phyloP scores from a whole-genome alignment of 2,329 filamentous ascomycete genomes.

The Cercospora sp. region DNA sequence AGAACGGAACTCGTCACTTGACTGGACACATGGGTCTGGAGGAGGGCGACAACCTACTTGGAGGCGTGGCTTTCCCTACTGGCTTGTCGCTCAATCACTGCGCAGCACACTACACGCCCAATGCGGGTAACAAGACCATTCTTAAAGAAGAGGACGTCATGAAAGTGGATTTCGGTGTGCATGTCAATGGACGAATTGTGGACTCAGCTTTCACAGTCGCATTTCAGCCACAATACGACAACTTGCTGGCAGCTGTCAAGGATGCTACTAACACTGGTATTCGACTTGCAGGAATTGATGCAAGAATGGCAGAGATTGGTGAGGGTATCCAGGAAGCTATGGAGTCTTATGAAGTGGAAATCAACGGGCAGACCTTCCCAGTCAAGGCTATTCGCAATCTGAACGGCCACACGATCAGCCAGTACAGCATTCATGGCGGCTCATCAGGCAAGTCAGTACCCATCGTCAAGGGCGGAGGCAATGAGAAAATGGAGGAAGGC shows the following conservation, averaged over 20 bases:
- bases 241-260: constrained; percentile 70
- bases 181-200: constrained; percentile 77
- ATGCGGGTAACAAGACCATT: constrained; percentile 64
- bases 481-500: constrained; percentile 59
- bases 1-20: constrained; percentile 55
- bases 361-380: constrained; percentile 54
- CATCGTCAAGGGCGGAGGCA: constrained; percentile 53
- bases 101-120: constrained; percentile 59
- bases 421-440: constrained; percentile 57
- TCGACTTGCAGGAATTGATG: constrained; percentile 57
- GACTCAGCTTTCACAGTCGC: constrained; percentile 79
- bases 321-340: constrained; percentile 61
- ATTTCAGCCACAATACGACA: constrained; percentile 73
- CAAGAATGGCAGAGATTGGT: constrained; percentile 56
- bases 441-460: constrained; percentile 56
- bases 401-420: constrained; percentile 57
- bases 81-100: constrained; percentile 56
- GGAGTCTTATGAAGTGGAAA: constrained; percentile 62
- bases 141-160: constrained; percentile 74
- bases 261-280: constrained; percentile 68
- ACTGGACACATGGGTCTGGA: constrained; percentile 54
- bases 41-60: constrained; percentile 52
- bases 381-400: constrained; percentile 58
- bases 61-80: constrained; percentile 58
- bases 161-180: constrained; percentile 81